Conservation (phyloP, 2,329 filamentous ascomycete species). For the Colletotrichum tropicale region DNA sequence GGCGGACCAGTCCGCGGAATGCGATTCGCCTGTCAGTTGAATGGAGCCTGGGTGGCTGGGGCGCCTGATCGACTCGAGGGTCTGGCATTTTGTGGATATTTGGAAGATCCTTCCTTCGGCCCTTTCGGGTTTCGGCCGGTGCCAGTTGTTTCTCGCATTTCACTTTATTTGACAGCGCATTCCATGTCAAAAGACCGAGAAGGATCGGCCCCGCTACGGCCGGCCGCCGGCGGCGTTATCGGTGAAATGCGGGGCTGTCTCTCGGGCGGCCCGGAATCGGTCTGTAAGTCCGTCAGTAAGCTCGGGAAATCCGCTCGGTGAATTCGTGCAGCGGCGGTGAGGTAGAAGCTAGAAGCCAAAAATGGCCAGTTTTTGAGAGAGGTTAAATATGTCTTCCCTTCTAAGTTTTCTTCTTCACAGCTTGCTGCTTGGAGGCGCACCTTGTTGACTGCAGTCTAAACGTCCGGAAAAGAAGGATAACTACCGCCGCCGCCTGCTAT, state of each 20-base stretch:
- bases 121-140: background rate
- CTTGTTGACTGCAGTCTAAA: too few species aligned
- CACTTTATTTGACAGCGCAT: background rate
- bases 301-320: background rate
- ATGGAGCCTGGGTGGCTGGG: background rate
- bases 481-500: background rate
- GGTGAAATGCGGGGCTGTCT: background rate
- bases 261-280: background rate
- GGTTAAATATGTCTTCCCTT: too few species aligned
- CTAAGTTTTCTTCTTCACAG: too few species aligned
- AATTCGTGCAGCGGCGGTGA: background rate
- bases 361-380: background rate
- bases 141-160: background rate
- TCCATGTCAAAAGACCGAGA: background rate
- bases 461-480: background rate
- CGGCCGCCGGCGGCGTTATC: background rate
- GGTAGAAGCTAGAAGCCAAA: background rate
- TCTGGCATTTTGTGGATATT: background rate
- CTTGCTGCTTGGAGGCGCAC: too few species aligned
- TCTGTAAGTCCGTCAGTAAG: background rate
- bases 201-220: background rate
- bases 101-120: background rate
- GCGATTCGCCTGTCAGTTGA: constrained; percentile 1
- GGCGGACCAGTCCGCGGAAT: background rate
- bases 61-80: background rate